A percentile compares a stretch with the other conserved stretches of the same genome.
Conservation (phyloP, 208 protist genomes). For the Endotrypanum monterogeii region DNA sequence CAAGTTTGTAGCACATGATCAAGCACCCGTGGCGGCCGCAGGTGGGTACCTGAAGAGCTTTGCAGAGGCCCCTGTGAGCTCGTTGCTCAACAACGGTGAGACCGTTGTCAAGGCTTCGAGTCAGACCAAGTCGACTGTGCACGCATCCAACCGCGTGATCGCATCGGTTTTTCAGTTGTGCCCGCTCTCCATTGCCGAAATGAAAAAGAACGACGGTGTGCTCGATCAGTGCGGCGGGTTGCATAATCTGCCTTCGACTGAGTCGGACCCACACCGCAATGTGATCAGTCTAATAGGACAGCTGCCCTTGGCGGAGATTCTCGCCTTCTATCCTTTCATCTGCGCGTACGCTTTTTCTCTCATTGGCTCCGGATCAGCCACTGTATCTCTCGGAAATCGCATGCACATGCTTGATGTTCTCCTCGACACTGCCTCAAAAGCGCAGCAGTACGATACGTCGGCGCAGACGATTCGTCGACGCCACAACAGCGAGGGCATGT, state of each 20-base stretch:
- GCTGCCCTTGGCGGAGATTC: conserved; percentile 79
- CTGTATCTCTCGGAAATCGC: conserved; percentile 65
- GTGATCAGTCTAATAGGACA: conserved; percentile 59
- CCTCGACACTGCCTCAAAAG: conserved; percentile 57
- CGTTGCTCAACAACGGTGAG: conserved; percentile 73
- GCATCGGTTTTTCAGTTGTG: conserved; percentile 61
- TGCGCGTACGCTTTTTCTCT: conserved; percentile 72
- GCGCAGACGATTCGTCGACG: conserved; percentile 49
- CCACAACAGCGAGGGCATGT: conserved; percentile 39
- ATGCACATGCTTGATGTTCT: conserved; percentile 77
- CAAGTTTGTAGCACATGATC: conserved; percentile 75
- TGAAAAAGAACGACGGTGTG: conserved; percentile 54
- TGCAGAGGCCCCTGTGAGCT: conserved; percentile 45
- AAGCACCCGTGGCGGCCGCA: conserved; percentile 59
- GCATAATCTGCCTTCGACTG: conserved; percentile 13
- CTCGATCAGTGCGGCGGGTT: conserved; percentile 50
- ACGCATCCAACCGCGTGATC: conserved; percentile 75
- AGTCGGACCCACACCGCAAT: conserved; percentile 45
- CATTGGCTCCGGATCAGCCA: conserved; percentile 70
- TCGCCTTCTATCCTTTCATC: conserved; percentile 88
- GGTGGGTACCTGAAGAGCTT: conserved; percentile 85
- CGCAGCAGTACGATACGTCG: conserved; percentile 76
- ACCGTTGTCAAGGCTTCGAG: conserved; percentile 49
- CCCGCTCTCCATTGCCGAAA: conserved; percentile 46
- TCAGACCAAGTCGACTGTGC: conserved; percentile 77